phyloP scores from a whole-genome alignment of 2,329 filamentous ascomycete genomes.

The Fusarium sarcochroum region DNA sequence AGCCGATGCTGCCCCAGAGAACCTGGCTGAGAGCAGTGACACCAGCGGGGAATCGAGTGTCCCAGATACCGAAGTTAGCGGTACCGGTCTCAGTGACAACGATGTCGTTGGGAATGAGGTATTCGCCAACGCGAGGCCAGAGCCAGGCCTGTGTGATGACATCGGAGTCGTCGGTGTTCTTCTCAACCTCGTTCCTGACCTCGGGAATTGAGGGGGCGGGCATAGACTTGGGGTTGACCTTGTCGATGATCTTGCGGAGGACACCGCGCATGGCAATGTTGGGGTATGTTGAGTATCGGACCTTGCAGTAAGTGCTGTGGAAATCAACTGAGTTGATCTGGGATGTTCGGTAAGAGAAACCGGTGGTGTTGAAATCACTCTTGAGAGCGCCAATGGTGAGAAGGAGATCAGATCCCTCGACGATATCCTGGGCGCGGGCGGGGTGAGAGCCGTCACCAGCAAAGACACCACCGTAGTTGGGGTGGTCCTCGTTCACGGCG shows the following conservation, averaged over 20 bases:
- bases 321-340: conserved; percentile 86
- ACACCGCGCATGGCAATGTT: conserved; percentile 84
- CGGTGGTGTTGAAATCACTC: conserved; percentile 86
- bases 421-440: conserved; percentile 70
- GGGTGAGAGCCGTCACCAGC: conserved; percentile 81
- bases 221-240: conserved; percentile 70
- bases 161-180: conserved; percentile 57
- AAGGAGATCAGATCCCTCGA: conserved; percentile 79
- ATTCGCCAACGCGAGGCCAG: conserved; percentile 82
- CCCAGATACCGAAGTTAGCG: conserved; percentile 89
- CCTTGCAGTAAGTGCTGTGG: conserved; percentile 79
- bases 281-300: conserved; percentile 84
- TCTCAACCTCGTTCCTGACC: conserved; percentile 65
- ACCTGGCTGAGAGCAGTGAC: conserved; percentile 87
- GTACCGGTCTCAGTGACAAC: conserved; percentile 91
- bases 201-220: conserved; percentile 66
- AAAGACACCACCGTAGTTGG: conserved; percentile 88
- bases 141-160: conserved; percentile 79
- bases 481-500: conserved; percentile 80
- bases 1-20: conserved; percentile 77
- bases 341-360: conserved; percentile 84
- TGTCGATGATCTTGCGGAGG: conserved; percentile 76
- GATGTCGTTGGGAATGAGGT: conserved; percentile 79
- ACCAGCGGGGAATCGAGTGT: conserved; percentile 82
- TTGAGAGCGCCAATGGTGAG: conserved; percentile 77